Conservation (phyloP, 2,329 filamentous ascomycete genomes). For the Zasmidium citrigriseum region DNA sequence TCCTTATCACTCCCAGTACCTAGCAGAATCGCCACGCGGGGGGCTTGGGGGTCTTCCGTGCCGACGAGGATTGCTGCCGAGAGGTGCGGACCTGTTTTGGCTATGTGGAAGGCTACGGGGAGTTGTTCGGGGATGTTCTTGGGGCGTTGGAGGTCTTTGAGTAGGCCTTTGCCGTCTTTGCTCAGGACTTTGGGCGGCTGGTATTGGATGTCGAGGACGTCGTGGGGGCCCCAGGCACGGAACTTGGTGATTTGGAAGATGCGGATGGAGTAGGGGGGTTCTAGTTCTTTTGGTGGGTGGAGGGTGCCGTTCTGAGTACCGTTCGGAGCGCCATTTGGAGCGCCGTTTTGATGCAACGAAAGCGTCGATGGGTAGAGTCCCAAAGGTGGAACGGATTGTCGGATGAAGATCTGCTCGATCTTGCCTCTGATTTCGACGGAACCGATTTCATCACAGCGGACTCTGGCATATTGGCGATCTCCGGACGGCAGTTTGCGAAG, state of each 20-base stretch:
- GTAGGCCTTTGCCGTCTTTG: not conserved
- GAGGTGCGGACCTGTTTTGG: slow-evolving; percentile 4
- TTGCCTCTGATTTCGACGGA: slow-evolving; percentile 2
- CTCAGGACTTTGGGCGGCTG: slow-evolving; percentile 2
- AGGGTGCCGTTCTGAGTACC: not conserved
- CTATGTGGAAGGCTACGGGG: slow-evolving; percentile 7
- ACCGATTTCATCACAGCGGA: slow-evolving; percentile 19
- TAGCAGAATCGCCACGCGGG: slow-evolving; percentile 4
- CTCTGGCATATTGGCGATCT: slow-evolving; percentile 26
- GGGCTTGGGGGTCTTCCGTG: not conserved
- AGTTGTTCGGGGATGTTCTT: slow-evolving; percentile 2
- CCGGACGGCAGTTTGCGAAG: slow-evolving; percentile 27
- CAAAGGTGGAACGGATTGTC: slow-evolving; percentile 3
- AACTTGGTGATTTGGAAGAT: slow-evolving; percentile 10
- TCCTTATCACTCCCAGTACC: slow-evolving; percentile 2
- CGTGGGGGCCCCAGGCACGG: slow-evolving; percentile 7
- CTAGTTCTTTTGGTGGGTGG: not conserved
- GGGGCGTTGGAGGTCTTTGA: slow-evolving; percentile 4
- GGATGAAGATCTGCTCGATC: slow-evolving; percentile 4
- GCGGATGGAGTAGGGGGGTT: not conserved
- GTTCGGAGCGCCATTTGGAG: not conserved
- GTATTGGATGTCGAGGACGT: slow-evolving; percentile 9
- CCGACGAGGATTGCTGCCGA: slow-evolving; percentile 9
- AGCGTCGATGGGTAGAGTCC: not conserved
- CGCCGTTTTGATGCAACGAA: not conserved